These are phyloP conservation scores for Casuarina cunninghamiana DNA, from an alignment of 306 rosid species.

Conservation along the genomic window DNA sequence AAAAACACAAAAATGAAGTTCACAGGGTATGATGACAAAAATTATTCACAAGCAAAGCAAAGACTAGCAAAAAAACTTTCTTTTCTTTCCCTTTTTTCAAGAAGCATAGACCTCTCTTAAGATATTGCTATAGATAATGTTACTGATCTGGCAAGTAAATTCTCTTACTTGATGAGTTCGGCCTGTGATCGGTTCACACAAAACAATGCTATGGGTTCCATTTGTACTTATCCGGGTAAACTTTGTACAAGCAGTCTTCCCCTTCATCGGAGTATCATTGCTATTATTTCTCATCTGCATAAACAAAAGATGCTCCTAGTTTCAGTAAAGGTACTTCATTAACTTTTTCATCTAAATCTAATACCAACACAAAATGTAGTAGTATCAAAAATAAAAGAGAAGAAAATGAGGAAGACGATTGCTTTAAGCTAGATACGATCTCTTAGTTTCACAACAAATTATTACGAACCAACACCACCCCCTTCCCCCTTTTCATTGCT, in stretches of 20 bases:
- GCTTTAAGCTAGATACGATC: neutral
- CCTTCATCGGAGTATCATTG: slow-evolving; percentile 43
- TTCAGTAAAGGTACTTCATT: slow-evolving; percentile 16
- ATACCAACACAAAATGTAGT: neutral
- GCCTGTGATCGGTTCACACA: slow-evolving; percentile 83
- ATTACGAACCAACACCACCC: neutral
- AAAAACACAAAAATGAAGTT: neutral
- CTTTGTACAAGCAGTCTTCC: slow-evolving; percentile 72
- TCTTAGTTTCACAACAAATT: neutral
- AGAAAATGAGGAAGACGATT: neutral
- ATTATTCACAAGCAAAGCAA: neutral
- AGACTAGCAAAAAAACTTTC: neutral
- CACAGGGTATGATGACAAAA: neutral
- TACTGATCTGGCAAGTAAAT: neutral
- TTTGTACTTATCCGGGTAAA: slow-evolving; percentile 64
- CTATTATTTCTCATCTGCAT: slow-evolving; percentile 48
- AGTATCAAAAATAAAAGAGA: neutral
- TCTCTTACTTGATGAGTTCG: slow-evolving; percentile 80
- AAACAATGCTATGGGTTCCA: slow-evolving; percentile 71
- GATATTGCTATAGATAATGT: neutral
- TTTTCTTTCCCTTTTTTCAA: neutral
- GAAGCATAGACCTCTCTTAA: neutral
- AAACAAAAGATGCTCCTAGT: slow-evolving; percentile 23
- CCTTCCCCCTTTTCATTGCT: too few relatives aligned
- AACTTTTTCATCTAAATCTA: neutral